Base-by-base conservation (phyloP, 495 filamentous ascomycete species). In the Podospora didyma region DNA sequence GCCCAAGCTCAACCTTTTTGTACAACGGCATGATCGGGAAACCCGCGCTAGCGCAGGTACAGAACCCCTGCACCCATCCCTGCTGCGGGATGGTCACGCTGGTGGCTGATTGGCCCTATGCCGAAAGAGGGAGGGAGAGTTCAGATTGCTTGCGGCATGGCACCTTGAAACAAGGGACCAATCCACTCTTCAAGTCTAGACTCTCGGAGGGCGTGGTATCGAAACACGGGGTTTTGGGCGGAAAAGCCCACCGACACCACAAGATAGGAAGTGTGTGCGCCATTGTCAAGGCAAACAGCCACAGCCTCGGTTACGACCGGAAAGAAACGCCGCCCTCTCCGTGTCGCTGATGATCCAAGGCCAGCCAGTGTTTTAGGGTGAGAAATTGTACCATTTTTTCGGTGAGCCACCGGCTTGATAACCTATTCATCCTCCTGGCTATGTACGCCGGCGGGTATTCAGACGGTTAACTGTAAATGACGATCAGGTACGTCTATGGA, bases 21-120 rank as follows among this genome's bases (percentile, higher is more conserved):
- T 42, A 10, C 39, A 16, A 14, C n/a, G n/a, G 37, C n/a, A 41
- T 4, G n/a, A 17, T 16, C n/a, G 39, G 7, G 1, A 7, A 48
- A 7, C 19, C 34, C 16, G 49, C 49, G 28, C 49, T 52, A 52
- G 34, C 35, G 49, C 49, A 52, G 49, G 49, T 39, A 52, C 49
- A 20, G 9, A 17, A 39, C 19, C 49, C 17, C 20, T 50, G 48
- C 12, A 19, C 20, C 17, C 48, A 37, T 52, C 49, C 35, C 34
- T 37, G 34, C 20, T 21, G 49, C 26, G 34, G 26, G 26, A 52
- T 14, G 39, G 39, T 14, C 39, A 4, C 12, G 12, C 4, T 16
- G n/a, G n/a, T 42, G 39, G 39, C 39, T 42, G 39, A 42, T 42
- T 42, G 39, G 39, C n/a, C 5, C 39, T 42, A 12, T 5, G 39